phyloP scores from a whole-genome alignment of 306 rosid genomes.

The Prunus armeniaca region DNA sequence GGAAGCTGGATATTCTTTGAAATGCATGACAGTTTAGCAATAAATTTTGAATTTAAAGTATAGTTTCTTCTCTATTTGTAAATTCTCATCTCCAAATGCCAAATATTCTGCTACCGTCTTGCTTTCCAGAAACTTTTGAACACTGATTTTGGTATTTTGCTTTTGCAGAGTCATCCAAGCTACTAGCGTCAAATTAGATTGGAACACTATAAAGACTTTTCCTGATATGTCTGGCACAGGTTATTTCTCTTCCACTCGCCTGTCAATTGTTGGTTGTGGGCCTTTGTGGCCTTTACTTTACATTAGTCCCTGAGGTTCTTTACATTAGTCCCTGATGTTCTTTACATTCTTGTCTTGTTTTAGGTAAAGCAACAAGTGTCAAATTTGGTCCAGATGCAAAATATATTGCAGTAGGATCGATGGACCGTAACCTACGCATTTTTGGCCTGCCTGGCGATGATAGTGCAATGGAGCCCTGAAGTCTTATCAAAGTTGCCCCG shows the following conservation, averaged over 20 bases:
- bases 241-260: conserved; percentile 6
- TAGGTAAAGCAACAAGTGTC: conserved; percentile 77
- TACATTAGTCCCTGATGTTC: not conserved
- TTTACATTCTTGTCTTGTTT: conserved; percentile 4
- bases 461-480: conserved; percentile 44
- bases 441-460: conserved; percentile 73
- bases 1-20: not conserved
- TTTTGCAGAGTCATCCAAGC: conserved; percentile 88
- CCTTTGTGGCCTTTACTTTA: not conserved
- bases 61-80: not conserved
- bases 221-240: conserved; percentile 99
- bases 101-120: not conserved
- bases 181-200: conserved; percentile 89
- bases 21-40: not conserved
- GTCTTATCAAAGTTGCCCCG: not conserved
- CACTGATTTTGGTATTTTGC: conserved; percentile 29
- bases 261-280: not conserved
- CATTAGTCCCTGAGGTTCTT: not conserved
- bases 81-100: not conserved
- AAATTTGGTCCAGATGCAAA: conserved; percentile 89
- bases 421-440: conserved; percentile 93
- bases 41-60: not conserved
- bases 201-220: conserved; percentile 87
- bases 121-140: conserved; percentile 3
- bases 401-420: conserved; percentile 83